phyloP scores from a whole-genome alignment of 129 eudicot species.

The Saussurea involucrata region DNA sequence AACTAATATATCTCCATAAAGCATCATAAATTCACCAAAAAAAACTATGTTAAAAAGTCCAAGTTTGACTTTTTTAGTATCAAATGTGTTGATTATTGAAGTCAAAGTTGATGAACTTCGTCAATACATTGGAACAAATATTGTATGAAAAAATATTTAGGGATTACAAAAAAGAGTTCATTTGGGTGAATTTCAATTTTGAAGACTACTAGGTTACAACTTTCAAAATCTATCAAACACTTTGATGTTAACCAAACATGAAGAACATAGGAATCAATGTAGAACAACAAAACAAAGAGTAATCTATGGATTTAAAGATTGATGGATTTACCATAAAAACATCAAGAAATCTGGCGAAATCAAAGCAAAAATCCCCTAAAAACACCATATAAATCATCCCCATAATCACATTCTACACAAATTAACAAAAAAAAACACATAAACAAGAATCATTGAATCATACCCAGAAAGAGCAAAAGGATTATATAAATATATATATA shows the following conservation, averaged over 20 bases:
- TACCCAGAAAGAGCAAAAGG: constrained; percentile 18
- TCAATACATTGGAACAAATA: background rate
- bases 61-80: constrained; percentile 20
- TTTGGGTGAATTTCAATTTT: background rate
- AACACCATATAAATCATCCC: constrained; percentile 1
- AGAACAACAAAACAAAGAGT: constrained; percentile 8
- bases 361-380: constrained; percentile 10
- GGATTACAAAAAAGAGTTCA: background rate
- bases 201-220: constrained; percentile 3
- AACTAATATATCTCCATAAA: background rate
- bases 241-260: background rate
- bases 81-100: background rate
- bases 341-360: background rate
- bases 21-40: constrained; percentile 1
- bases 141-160: background rate
- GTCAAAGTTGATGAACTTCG: constrained; percentile 13
- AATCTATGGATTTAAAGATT: constrained; percentile 4
- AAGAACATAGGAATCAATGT: background rate
- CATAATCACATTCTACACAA: constrained; percentile 13
- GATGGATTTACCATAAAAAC: background rate
- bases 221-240: background rate
- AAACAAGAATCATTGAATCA: background rate
- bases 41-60: constrained; percentile 3
- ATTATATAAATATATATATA: background rate
- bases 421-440: constrained; percentile 6